A percentile compares a stretch with the other conserved stretches of the same genome.
phyloP scores from a whole-genome alignment of 805 yeast genomes.

The Cyberlindnera euphorbiae region DNA sequence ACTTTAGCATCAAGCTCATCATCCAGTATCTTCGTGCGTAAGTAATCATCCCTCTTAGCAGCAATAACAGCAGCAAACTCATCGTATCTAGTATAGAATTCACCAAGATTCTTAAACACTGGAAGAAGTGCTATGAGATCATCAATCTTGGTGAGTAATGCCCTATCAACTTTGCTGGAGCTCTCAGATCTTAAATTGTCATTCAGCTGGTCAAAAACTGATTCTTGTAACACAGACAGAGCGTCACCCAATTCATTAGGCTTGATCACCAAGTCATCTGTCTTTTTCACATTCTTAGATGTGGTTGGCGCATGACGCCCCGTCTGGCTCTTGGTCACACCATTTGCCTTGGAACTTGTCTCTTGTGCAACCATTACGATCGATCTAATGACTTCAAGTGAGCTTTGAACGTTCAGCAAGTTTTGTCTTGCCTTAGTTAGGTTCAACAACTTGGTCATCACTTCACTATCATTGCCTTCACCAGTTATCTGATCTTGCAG shows the following conservation, averaged over 20 bases:
- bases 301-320: conserved; percentile 21
- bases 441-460: conserved; percentile 27
- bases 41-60: conserved; percentile 31
- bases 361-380: conserved; percentile 30
- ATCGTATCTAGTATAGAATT: conserved; percentile 46
- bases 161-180: conserved; percentile 28
- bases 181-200: conserved; percentile 22
- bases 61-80: conserved; percentile 42
- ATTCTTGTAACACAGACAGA: conserved; percentile 39
- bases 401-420: conserved; percentile 39
- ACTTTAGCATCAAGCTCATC: conserved; percentile 21
- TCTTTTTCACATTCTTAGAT: conserved; percentile 2
- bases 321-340: background rate
- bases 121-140: conserved; percentile 45
- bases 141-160: conserved; percentile 39
- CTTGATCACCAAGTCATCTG: conserved; percentile 24
- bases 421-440: conserved; percentile 42
- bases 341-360: background rate
- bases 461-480: too few species aligned
- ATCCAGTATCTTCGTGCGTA: conserved; percentile 26
- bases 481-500: background rate
- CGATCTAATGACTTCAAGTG: conserved; percentile 41
- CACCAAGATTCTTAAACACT: conserved; percentile 46
- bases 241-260: conserved; percentile 34
- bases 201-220: conserved; percentile 40